These are phyloP conservation scores for Epichloe gansuensis DNA, from an alignment of 2,329 filamentous ascomycete species.

Conservation along the genomic window DNA sequence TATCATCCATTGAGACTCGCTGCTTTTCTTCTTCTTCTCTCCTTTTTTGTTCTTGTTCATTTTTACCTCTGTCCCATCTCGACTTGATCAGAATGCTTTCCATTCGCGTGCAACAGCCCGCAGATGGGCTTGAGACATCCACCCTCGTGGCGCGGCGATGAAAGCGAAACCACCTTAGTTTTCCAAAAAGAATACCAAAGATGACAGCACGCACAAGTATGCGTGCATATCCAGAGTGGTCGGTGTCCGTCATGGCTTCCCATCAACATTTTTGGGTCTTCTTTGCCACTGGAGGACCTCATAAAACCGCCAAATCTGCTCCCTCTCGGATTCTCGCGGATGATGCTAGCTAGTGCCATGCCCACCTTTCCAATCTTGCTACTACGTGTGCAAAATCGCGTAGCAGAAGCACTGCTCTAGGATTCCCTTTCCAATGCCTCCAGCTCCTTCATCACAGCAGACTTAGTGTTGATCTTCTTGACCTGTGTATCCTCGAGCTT, in stretches of 20 bases:
- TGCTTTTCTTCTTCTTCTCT: not conserved
- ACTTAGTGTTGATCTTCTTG: slow-evolving; percentile 93
- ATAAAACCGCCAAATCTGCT: not conserved
- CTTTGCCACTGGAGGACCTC: not conserved
- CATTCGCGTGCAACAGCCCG: not conserved
- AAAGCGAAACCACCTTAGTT: not conserved
- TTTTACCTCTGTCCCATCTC: not conserved
- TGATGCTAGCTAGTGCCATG: not conserved
- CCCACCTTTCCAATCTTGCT: not conserved
- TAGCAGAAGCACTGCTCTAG: not conserved
- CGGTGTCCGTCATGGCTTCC: not conserved
- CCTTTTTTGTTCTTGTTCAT: not conserved
- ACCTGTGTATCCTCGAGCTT: slow-evolving; percentile 97
- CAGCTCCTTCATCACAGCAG: slow-evolving; percentile 72
- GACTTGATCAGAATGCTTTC: not conserved
- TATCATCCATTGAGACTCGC: not conserved
- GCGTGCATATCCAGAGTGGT: not conserved
- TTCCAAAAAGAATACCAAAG: slow-evolving; percentile 1
- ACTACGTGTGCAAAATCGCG: not conserved
- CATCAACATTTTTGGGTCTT: not conserved
- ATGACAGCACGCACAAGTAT: not conserved
- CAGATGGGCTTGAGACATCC: not conserved
- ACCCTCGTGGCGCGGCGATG: not conserved
- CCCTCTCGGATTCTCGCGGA: not conserved
- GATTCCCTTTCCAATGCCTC: slow-evolving; percentile 36